Conservation (phyloP, 257 asterid species). For the Paraleonurus japonicus region DNA sequence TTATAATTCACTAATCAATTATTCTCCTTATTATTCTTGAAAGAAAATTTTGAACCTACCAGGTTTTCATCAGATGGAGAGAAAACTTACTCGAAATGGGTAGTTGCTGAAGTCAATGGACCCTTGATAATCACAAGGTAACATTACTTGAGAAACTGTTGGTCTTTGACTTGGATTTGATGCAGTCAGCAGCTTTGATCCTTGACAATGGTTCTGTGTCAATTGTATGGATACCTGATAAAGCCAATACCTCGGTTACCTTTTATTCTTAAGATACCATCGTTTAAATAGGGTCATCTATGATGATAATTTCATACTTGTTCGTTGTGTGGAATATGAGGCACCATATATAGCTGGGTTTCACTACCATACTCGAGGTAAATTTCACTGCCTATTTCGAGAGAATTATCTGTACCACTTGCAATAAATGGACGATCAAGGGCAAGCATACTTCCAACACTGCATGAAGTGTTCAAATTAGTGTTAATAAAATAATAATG, state of each 20-base stretch:
- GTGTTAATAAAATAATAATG: neutral
- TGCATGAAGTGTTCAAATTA: constrained; percentile 32
- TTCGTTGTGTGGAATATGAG: constrained; percentile 67
- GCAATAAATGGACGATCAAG: constrained; percentile 80
- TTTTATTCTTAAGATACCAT: constrained; percentile 6
- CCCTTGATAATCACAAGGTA: constrained; percentile 93
- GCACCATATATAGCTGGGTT: constrained; percentile 81
- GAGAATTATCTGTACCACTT: constrained; percentile 45
- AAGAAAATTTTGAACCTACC: no score
- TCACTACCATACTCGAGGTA: constrained; percentile 91
- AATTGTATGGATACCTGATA: constrained; percentile 68
- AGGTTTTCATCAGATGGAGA: constrained; percentile 19
- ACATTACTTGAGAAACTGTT: constrained; percentile 73
- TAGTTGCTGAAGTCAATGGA: constrained; percentile 79
- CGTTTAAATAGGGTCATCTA: constrained; percentile 1
- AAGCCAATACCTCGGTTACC: constrained; percentile 11
- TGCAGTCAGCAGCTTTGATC: constrained; percentile 50
- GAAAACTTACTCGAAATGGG: constrained; percentile 78
- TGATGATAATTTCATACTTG: constrained; percentile 44
- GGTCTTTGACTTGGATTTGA: constrained; percentile 62
- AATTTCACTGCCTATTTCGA: constrained; percentile 42
- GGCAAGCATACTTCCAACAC: constrained; percentile 94
- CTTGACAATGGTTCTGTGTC: constrained; percentile 74
- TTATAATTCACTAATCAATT: no score
- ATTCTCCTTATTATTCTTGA: no score